Conservation (phyloP, 2,329 filamentous ascomycete genomes). For the Fusarium sp. region DNA sequence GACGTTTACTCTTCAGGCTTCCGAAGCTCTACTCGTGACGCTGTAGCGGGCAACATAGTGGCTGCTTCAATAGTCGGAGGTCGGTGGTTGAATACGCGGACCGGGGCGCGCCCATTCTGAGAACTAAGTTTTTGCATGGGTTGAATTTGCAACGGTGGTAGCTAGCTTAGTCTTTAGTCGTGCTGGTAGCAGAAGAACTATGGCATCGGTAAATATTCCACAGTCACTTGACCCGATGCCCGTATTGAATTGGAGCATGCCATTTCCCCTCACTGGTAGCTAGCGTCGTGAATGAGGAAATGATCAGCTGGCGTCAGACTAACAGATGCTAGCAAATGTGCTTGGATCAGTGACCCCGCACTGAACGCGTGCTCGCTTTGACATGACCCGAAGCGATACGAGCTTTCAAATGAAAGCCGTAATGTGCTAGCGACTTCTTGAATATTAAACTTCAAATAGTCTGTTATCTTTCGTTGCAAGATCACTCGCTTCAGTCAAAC, state of each 20-base stretch:
- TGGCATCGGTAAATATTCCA: too few species aligned
- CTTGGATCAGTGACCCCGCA: not conserved
- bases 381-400: not conserved
- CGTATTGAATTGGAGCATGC: not conserved
- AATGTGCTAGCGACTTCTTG: rapidly evolving
- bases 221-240: rapidly evolving
- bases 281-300: not conserved
- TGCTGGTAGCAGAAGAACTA: not conserved
- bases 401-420: not conserved
- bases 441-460: not conserved
- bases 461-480: too few species aligned
- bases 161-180: not conserved
- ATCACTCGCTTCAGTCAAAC: not conserved
- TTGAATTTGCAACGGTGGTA: rapidly evolving
- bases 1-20: not conserved
- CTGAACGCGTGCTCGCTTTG: not conserved
- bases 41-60: rapidly evolving
- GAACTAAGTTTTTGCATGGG: rapidly evolving
- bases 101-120: rapidly evolving
- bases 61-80: not conserved
- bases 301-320: not conserved
- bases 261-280: not conserved
- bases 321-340: not conserved
- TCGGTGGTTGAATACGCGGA: rapidly evolving
- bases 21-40: not conserved